Percentiles rank a stretch among this genome's conserved stretches.
Evolutionary conservation across 1,139 yeast species (phyloP).

Genomic region (Suhomyces taliae): DNA sequence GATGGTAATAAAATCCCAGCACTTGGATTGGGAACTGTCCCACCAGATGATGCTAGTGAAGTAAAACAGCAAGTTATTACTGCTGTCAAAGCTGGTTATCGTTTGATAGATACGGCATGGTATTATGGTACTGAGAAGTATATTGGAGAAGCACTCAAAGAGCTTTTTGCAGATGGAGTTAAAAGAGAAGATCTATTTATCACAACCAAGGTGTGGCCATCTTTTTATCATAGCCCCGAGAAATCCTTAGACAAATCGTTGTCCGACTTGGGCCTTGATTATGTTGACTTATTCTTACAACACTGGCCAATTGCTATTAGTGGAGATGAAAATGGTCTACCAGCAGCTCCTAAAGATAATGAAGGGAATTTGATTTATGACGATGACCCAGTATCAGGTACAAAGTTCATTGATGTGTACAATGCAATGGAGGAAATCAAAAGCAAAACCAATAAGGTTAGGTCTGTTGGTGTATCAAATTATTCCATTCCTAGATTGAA

Average conservation of each 20-base stretch:
- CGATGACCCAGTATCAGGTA: slow-evolving; percentile 40
- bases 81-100: slow-evolving; percentile 43
- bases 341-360: slow-evolving; percentile 35
- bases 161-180: slow-evolving; percentile 47
- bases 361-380: slow-evolving; percentile 45
- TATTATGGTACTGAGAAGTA: slow-evolving; percentile 51
- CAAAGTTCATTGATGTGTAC: slow-evolving; percentile 47
- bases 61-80: slow-evolving; percentile 39
- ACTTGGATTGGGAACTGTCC: slow-evolving; percentile 41
- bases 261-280: slow-evolving; percentile 47
- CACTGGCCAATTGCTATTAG: slow-evolving; percentile 58
- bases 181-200: slow-evolving; percentile 59
- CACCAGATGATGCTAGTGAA: slow-evolving; percentile 32
- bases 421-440: slow-evolving; percentile 46
- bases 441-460: slow-evolving; percentile 28
- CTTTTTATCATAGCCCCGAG: slow-evolving; percentile 38
- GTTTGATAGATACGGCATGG: slow-evolving; percentile 47
- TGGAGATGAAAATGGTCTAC: slow-evolving; percentile 40
- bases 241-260: slow-evolving; percentile 38
- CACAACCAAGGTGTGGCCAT: slow-evolving; percentile 63
- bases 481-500: slow-evolving; percentile 30
- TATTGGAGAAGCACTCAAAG: slow-evolving; percentile 52
- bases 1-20: slow-evolving; percentile 40
- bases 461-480: slow-evolving; percentile 36
- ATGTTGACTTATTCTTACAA: slow-evolving; percentile 58